These are phyloP conservation scores for Citrus australasica DNA, from an alignment of 345 rosid species.

Conservation along the genomic window DNA sequence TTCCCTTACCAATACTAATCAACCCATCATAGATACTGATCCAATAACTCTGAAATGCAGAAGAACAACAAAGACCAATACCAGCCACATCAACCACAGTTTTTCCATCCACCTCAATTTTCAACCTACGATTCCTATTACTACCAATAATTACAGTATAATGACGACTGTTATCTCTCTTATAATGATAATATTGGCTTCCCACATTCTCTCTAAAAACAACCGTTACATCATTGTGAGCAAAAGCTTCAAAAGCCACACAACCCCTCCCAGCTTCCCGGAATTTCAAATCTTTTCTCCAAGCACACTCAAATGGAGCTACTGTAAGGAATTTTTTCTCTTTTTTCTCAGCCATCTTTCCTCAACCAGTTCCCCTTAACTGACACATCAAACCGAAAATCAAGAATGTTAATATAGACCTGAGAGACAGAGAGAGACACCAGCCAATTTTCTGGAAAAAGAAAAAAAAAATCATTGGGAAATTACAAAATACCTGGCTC, in stretches of 20 bases:
- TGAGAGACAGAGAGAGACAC: neutral
- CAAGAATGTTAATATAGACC: conserved; percentile 25
- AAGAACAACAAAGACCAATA: conserved; percentile 71
- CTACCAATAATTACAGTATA: conserved; percentile 96
- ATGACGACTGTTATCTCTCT: conserved; percentile 89
- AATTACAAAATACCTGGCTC: neutral
- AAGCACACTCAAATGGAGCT: conserved; percentile 98
- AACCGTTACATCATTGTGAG: conserved; percentile 89
- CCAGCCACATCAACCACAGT: conserved; percentile 80
- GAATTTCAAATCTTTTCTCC: conserved; percentile 92
- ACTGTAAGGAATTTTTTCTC: conserved; percentile 77
- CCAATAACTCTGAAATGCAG: conserved; percentile 89
- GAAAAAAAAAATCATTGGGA: conserved; percentile 9
- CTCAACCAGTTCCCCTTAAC: conserved; percentile 8
- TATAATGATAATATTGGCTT: conserved; percentile 88
- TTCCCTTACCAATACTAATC: conserved; percentile 84
- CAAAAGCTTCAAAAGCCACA: conserved; percentile 92
- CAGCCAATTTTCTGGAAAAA: conserved; percentile 16
- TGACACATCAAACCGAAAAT: conserved; percentile 14
- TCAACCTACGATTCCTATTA: conserved; percentile 79
- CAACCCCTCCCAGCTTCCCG: conserved; percentile 94
- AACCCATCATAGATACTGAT: conserved; percentile 89
- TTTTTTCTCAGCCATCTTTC: conserved; percentile 44
- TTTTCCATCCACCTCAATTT: conserved; percentile 88
- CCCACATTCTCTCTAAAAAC: conserved; percentile 95